Base-by-base conservation (phyloP, 2,329 filamentous ascomycete species). In the Beauveria brongniartii region DNA sequence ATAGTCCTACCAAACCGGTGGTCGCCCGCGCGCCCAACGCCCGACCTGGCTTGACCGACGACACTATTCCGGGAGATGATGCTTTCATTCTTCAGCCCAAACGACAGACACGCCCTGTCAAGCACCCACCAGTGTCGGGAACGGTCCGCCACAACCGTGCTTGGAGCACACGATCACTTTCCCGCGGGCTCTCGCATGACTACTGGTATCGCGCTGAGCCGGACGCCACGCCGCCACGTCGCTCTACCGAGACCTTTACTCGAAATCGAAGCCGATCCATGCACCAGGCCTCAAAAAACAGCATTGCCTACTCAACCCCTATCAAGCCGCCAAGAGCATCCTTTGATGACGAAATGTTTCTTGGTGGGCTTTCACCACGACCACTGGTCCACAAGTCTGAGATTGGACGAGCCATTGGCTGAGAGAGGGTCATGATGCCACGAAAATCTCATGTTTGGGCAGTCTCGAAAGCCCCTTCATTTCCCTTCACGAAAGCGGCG, bases 11-110 rank as follows among this genome's bases (percentile, higher is more conserved):
- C 26, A 74, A 80, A 3, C 78, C 82, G 1, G 78, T 85, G 10
- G 73, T 84, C 30, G 83, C 84, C 14, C 76, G 79, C 53, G 85
- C 85, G 7, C 84, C 85, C 14, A 87, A 87, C 65, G 77, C 84
- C n/a, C 76, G 84, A 22, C 78, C 78, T 1, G 85, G 85, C 18
- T 76, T 88, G 6, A 87, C 85, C 2, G 84, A 87, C 63, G 82
- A 86, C 65, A 71, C 78, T 1, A 70, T 87, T 3, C 83, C 84
- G 5, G 84, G 85, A 40, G 84, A 82, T 62, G 80, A 81, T 51
- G 82, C 85, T 3, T 88, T 84, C 64, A 69, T 87, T 34, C 71
- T 79, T 8, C 73, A 76, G 12, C 74, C 80, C 1, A 84, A 79
- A 69, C 78, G 82, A 12, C 79, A 81, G 16, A 74, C 78, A 4